Base-by-base conservation (phyloP, 164 flowering plant species). In the Platanus orientalis region DNA sequence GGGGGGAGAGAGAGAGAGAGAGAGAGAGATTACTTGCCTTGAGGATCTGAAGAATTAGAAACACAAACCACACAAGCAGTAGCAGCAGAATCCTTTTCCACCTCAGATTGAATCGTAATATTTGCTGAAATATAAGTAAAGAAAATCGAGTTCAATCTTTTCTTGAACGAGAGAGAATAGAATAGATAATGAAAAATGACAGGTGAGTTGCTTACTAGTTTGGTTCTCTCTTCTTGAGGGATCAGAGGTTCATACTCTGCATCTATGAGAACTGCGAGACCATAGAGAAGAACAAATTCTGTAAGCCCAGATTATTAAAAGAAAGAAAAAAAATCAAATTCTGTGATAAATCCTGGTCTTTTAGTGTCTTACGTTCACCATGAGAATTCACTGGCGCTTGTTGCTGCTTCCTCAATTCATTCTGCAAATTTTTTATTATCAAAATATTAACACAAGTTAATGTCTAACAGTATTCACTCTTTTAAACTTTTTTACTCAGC, bases 191-290 rank as follows among this genome's bases (percentile, higher is more conserved):
- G 14, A 36, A 9, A 1, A 28, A 13, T 17, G 0, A n/a, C n/a
- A n/a, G 12, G 10, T n/a, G n/a, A n/a, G 44, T 60, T 54, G 55
- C 90, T 77, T 44, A 91, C 96, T 70, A 74, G 23, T 65, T 54
- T 53, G 6, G 93, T 59, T 74, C 81, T 91, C 68, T 87, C 85
- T 77, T 79, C 89, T 59, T 48, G 73, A 0, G 85, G 79, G 29
- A 80, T 28, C 59, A 91, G 60, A 2, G 92, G 84, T 26, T 90
- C 90, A 69, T 83, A 90, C 26, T 78, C 84, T 5, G 87, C 64
- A 64, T 86, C 88, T 2, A 90, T 81, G 24, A 85, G 64, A 24
- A 89, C 98, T 94, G 92, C 73, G 75, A 53, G 60, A 11, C n/a
- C 27, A 30, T 50, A 44, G 19, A 29, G 7, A 60, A 3, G 24